Evolutionary conservation across 257 asterid genomes (phyloP).

Genomic region (Gentiana dahurica): DNA sequence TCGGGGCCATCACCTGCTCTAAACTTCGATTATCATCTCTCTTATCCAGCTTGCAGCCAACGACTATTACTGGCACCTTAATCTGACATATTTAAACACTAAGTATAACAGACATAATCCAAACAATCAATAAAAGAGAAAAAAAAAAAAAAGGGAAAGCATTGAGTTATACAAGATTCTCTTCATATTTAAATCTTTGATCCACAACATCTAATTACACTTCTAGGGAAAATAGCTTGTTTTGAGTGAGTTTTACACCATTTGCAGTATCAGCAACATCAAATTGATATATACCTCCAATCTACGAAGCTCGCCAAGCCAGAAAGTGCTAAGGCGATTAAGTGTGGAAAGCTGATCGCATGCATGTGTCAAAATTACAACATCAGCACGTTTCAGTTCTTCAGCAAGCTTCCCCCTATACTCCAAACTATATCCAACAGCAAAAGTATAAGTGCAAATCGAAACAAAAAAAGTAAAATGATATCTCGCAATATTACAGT

Average conservation of each 20-base stretch:
- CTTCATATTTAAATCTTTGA: no score
- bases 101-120: no score
- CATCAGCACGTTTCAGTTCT: conserved; percentile 96
- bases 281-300: conserved; percentile 48
- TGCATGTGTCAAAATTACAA: conserved; percentile 90
- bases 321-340: conserved; percentile 79
- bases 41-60: conserved; percentile 92
- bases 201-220: no score
- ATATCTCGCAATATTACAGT: neutral
- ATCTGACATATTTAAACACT: conserved; percentile 31
- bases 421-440: conserved; percentile 61
- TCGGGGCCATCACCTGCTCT: conserved; percentile 66
- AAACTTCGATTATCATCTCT: conserved; percentile 57
- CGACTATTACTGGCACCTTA: conserved; percentile 80
- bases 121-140: no score
- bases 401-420: conserved; percentile 84
- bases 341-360: conserved; percentile 87
- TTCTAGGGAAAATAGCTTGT: no score
- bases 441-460: neutral
- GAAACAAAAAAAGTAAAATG: neutral
- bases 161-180: no score
- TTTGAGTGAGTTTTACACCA: neutral
- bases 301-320: conserved; percentile 91
- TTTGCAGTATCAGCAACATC: neutral
- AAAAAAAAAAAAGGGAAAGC: no score